Base-by-base conservation (phyloP, 805 yeast genomes). In the Cyberlindnera nakhonratchasimensis region DNA sequence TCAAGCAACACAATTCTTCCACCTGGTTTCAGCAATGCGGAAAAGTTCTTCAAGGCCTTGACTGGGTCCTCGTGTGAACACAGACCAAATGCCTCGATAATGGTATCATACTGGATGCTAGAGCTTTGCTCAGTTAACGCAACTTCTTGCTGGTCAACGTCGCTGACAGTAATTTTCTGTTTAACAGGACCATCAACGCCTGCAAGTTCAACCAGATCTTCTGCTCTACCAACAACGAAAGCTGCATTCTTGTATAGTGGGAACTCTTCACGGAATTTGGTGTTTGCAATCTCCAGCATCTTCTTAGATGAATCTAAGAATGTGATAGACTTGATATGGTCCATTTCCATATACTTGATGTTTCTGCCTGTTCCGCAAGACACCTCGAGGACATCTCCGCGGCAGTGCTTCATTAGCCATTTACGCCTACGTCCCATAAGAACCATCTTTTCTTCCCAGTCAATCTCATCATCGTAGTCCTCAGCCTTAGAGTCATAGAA, bases 321-420 rank as follows among this genome's bases (percentile, higher is more conserved):
- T 0, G 98, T 91, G 29, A 87, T 75, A 0, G 96, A 84, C 36
- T 74, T 71, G 23, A 91, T 66, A 21, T 68, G 59, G 2, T 75
- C 70, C 17, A 80, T 75, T 40, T 81, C 74, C 52, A 88, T 64
- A 59, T 82, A 90, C 36, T 82, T 80, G 43, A 91, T 75, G 59
- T 93, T 93, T 63, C 98, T 75, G 6, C 99, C 98, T 0, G 99
- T 93, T 45, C 99, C 99, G 58, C 95, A 86, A 0, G 97, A 83
- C 10, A 91, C 93, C 63, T 93, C 99, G 43, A 93, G 67, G 2
- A 89, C 96, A 59, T 93, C 96, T 18, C 99, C 99, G 44, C 70
- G 67, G 37, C 82, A 75, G 47, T 84, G 85, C 28, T 70, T 75
- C 89, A 86, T 85, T 34, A 85, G 62, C 86, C 93, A 82, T 53